Conservation (phyloP, 2,329 filamentous ascomycete species). For the Beauveria varroae region DNA sequence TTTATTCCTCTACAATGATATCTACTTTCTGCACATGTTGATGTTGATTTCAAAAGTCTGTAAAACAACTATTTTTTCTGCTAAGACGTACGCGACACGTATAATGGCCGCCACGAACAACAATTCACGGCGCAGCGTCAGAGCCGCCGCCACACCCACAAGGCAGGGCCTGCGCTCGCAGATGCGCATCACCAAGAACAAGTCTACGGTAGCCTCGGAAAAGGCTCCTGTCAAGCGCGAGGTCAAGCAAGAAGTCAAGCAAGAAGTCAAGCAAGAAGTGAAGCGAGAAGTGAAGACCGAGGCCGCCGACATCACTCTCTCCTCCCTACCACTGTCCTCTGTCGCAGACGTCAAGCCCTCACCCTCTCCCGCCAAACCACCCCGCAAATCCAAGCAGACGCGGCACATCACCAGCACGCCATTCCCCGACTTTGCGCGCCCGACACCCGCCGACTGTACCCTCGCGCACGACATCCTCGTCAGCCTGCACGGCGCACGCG, state of each 20-base stretch:
- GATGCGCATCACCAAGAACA: slow-evolving; percentile 10
- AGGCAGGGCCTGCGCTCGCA: slow-evolving; percentile 6
- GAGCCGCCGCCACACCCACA: background rate
- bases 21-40: no score
- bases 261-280: background rate
- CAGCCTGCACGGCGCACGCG: slow-evolving; percentile 55
- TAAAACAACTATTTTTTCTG: background rate
- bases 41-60: background rate
- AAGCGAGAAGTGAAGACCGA: background rate
- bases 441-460: slow-evolving; percentile 60
- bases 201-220: background rate
- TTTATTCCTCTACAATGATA: background rate
- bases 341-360: background rate
- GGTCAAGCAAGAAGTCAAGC: background rate
- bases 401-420: slow-evolving; percentile 35
- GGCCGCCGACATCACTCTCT: background rate
- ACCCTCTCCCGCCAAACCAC: background rate
- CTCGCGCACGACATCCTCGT: slow-evolving; percentile 60
- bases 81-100: background rate
- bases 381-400: background rate
- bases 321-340: background rate
- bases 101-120: background rate
- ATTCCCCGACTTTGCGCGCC: slow-evolving; percentile 59
- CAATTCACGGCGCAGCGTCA: background rate
- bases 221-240: slow-evolving; percentile 3